These are phyloP conservation scores for Begonia fuchsioides DNA, from an alignment of 306 rosid species.

Conservation along the genomic window DNA sequence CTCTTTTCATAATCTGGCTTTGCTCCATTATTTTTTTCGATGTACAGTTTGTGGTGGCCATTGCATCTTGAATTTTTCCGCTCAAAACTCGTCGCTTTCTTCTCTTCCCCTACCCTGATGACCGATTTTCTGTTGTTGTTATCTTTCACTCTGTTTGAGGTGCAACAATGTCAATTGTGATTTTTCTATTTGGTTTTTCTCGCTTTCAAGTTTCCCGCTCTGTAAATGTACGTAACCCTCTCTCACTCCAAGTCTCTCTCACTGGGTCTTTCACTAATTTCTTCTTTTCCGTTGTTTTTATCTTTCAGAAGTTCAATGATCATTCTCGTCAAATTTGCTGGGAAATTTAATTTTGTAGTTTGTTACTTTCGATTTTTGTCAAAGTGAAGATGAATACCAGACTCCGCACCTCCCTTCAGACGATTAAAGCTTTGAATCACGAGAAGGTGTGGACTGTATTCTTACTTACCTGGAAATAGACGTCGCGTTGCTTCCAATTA, in stretches of 20 bases:
- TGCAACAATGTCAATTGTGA: conserved; percentile 8
- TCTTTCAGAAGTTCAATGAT: too few species aligned
- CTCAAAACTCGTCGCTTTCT: conserved; percentile 42
- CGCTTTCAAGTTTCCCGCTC: conserved; percentile 71
- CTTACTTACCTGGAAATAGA: background rate
- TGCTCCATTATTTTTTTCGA: too few species aligned
- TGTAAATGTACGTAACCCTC: conserved; percentile 19
- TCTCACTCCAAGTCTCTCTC: conserved; percentile 7
- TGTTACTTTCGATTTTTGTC: conserved; percentile 23
- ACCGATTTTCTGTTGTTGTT: conserved; percentile 18
- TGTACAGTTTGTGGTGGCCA: too few species aligned
- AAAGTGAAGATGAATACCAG: conserved; percentile 42
- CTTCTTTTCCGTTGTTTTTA: background rate
- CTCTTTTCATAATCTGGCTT: too few species aligned
- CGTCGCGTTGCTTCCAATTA: conserved; percentile 3
- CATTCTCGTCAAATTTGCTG: too few species aligned
- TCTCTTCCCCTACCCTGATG: conserved; percentile 33
- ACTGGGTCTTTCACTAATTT: conserved; percentile 1
- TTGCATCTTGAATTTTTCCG: too few species aligned
- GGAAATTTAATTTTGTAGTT: conserved; percentile 10
- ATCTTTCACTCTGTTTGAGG: conserved; percentile 50
- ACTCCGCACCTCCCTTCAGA: conserved; percentile 44
- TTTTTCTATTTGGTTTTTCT: conserved; percentile 12
- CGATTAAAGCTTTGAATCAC: conserved; percentile 37
- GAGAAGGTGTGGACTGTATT: conserved; percentile 26